These are phyloP conservation scores for Alternaria sp. DNA, from an alignment of 2,329 filamentous ascomycete species.

Conservation along the genomic window DNA sequence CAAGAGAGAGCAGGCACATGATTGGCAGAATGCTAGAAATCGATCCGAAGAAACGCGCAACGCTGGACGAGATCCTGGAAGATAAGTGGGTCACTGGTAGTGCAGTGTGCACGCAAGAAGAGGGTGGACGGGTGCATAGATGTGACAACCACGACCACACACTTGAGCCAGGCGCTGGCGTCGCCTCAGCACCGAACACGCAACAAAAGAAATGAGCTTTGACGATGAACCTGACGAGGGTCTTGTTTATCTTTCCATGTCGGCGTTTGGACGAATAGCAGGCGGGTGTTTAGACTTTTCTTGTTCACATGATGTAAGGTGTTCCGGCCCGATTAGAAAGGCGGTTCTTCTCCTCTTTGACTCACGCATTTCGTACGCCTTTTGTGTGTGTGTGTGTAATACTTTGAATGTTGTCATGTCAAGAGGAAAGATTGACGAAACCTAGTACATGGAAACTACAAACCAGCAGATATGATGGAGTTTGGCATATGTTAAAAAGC, in stretches of 20 bases:
- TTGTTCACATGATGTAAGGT: conserved; percentile 14
- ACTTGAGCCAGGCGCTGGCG: conserved; percentile 69
- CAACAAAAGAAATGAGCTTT: conserved; percentile 48
- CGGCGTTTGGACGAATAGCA: conserved; percentile 13
- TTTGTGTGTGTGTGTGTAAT: neutral
- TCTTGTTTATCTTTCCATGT: conserved; percentile 6
- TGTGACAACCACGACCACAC: conserved; percentile 84
- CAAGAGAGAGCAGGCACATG: conserved; percentile 87
- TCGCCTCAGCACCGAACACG: conserved; percentile 40
- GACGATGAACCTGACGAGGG: conserved; percentile 5
- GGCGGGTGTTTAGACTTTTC: conserved; percentile 13
- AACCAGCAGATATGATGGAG: conserved; percentile 6
- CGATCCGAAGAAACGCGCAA: conserved; percentile 82
- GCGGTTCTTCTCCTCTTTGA: conserved; percentile 2
- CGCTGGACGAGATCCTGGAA: conserved; percentile 82
- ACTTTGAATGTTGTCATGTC: conserved; percentile 5
- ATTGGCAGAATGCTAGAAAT: conserved; percentile 92
- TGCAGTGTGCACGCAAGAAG: conserved; percentile 80
- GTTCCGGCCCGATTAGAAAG: conserved; percentile 16
- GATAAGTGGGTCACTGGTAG: conserved; percentile 92
- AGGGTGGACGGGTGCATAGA: conserved; percentile 74
- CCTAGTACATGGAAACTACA: conserved; percentile 2
- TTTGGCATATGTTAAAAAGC: conserved; percentile 6
- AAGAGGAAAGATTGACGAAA: conserved; percentile 1
- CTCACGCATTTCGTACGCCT: conserved; percentile 6